A percentile compares a stretch with the other conserved stretches of the same genome.
Evolutionary conservation across 176 grass and related monocot species (phyloP).

Genomic region (Aechmea fasciata): DNA sequence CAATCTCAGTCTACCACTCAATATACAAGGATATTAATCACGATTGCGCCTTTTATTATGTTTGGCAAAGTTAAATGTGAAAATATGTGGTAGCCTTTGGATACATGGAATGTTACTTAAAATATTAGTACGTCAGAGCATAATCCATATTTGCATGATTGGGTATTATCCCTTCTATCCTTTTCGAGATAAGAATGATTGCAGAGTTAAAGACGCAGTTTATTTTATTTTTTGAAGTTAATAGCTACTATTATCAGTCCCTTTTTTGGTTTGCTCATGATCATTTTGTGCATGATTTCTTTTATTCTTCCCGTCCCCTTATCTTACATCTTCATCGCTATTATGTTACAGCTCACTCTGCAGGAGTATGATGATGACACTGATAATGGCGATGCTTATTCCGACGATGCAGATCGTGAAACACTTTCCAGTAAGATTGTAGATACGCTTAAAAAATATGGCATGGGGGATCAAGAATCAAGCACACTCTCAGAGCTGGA

Average conservation of each 20-base stretch:
- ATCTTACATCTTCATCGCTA: neutral
- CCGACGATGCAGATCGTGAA: slow-evolving; percentile 28
- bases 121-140: no score
- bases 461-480: slow-evolving; percentile 40
- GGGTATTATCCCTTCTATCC: no score
- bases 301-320: no score
- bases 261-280: neutral
- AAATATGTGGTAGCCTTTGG: no score
- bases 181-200: no score
- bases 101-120: no score
- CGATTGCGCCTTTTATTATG: no score
- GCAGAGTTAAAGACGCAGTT: neutral
- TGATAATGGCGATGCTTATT: slow-evolving; percentile 30
- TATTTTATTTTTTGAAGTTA: neutral
- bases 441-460: slow-evolving; percentile 51
- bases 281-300: neutral
- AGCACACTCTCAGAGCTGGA: slow-evolving; percentile 31
- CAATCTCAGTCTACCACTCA: no score
- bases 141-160: no score
- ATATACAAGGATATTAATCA: no score
- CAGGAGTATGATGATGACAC: slow-evolving; percentile 60
- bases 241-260: neutral
- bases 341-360: slow-evolving; percentile 46
- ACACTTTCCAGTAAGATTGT: slow-evolving; percentile 34
- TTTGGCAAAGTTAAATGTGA: no score